phyloP scores from a whole-genome alignment of 1,139 yeast species.

The Geotrichum aggregatum region DNA sequence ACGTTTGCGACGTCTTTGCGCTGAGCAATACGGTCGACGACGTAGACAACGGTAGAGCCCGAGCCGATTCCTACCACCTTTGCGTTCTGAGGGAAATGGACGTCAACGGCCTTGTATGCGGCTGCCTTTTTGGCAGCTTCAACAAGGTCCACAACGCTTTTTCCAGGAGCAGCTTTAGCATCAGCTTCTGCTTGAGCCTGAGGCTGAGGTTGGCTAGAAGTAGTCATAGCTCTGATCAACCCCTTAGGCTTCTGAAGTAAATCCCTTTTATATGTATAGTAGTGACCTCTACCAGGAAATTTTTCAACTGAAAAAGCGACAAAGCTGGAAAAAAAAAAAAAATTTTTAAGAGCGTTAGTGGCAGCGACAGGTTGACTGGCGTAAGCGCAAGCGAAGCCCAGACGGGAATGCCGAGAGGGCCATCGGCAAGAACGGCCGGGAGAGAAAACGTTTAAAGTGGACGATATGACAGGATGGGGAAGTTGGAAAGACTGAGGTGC shows the following conservation, averaged over 20 bases:
- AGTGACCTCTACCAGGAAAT: no score
- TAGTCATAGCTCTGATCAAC: conserved; percentile 6
- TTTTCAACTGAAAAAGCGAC: no score
- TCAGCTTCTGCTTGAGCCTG: no score
- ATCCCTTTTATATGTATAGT: no score
- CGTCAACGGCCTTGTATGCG: conserved; percentile 90
- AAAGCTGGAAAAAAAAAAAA: no score
- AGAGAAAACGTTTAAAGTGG: background rate
- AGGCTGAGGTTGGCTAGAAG: no score
- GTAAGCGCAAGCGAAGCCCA: background rate
- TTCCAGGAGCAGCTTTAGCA: background rate
- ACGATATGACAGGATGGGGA: background rate
- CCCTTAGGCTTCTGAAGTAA: no score
- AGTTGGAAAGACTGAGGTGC: background rate
- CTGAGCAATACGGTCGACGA: conserved; percentile 89
- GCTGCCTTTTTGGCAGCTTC: conserved; percentile 79
- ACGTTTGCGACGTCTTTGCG: conserved; percentile 48
- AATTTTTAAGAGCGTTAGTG: no score
- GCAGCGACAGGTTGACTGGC: background rate
- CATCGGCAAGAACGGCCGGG: background rate
- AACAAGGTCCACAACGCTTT: conserved; percentile 26
- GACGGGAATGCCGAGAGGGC: background rate
- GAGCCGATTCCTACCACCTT: conserved; percentile 90
- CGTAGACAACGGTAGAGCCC: conserved; percentile 94
- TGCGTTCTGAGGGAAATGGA: conserved; percentile 67